Evolutionary conservation across 2,329 filamentous ascomycete species (phyloP).

Genomic region (Aspergillus costaricaensis): DNA sequence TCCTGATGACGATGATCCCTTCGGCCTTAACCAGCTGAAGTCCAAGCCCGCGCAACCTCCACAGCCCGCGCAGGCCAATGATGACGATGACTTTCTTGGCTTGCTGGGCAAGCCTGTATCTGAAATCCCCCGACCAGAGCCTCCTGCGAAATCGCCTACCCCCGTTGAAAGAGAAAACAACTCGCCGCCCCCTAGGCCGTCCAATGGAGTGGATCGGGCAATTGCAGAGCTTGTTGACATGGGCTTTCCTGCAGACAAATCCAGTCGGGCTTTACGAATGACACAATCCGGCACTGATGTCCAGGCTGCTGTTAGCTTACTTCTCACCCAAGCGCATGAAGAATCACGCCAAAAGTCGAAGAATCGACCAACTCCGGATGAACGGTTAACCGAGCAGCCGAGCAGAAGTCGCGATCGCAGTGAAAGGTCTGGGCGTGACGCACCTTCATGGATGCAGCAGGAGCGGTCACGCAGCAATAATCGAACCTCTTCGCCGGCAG

Average conservation of each 20-base stretch:
- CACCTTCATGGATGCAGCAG: slow-evolving; percentile 66
- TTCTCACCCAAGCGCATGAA: slow-evolving; percentile 86
- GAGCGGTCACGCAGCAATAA: slow-evolving; percentile 40
- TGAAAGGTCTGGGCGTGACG: slow-evolving; percentile 32
- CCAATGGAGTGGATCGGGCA: slow-evolving; percentile 69
- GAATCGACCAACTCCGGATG: slow-evolving; percentile 27
- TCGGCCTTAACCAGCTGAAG: slow-evolving; percentile 71
- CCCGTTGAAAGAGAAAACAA: slow-evolving; percentile 19
- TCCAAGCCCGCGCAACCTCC: slow-evolving; percentile 50
- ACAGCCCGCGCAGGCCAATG: slow-evolving; percentile 48
- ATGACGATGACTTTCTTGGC: slow-evolving; percentile 66
- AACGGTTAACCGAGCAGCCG: slow-evolving; percentile 20
- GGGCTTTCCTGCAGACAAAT: slow-evolving; percentile 84
- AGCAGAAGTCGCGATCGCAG: slow-evolving; percentile 28
- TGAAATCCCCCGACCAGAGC: slow-evolving; percentile 46
- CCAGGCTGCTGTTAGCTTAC: slow-evolving; percentile 82
- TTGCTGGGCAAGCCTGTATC: slow-evolving; percentile 61
- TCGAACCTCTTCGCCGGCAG: slow-evolving; percentile 50
- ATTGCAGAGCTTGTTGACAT: slow-evolving; percentile 91
- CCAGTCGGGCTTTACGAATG: slow-evolving; percentile 75
- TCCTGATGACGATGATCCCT: slow-evolving; percentile 72
- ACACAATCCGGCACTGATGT: slow-evolving; percentile 79
- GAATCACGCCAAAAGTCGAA: slow-evolving; percentile 72
- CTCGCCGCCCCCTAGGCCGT: slow-evolving; percentile 28
- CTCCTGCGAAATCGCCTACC: slow-evolving; percentile 23